Evolutionary conservation across 2,329 filamentous ascomycete species (phyloP).

Genomic region (Xylaria sp.): DNA sequence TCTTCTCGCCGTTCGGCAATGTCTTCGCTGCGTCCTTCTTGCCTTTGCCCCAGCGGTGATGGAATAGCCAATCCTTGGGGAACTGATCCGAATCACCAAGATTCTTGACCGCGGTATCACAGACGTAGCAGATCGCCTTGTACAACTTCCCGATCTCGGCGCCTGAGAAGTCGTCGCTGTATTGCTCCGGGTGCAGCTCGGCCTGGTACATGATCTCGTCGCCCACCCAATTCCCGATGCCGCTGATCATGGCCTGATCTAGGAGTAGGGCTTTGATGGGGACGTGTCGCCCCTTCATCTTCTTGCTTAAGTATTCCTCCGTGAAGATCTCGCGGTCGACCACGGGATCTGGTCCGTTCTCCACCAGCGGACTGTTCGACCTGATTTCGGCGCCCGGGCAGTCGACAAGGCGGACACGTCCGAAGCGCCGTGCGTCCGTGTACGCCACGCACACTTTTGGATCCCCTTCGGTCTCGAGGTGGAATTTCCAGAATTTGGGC

Average conservation of each 20-base stretch:
- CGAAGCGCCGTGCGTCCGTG: conserved; percentile 82
- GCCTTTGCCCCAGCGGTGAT: conserved; percentile 88
- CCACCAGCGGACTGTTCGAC: conserved; percentile 78
- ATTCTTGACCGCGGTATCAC: conserved; percentile 78
- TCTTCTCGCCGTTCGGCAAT: conserved; percentile 84
- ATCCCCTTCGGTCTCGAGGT: conserved; percentile 71
- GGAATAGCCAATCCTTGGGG: conserved; percentile 88
- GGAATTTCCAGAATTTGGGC: conserved; percentile 89
- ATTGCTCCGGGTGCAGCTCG: conserved; percentile 89
- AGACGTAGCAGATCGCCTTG: conserved; percentile 79
- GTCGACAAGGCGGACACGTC: conserved; percentile 82
- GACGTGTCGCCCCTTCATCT: conserved; percentile 79
- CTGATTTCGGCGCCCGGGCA: conserved; percentile 81
- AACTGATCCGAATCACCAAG: conserved; percentile 86
- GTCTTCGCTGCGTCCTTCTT: conserved; percentile 74
- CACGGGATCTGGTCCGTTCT: conserved; percentile 95
- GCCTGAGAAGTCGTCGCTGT: conserved; percentile 82
- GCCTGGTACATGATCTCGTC: conserved; percentile 95
- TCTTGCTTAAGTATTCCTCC: conserved; percentile 75
- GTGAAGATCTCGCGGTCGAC: conserved; percentile 82
- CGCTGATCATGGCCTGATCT: conserved; percentile 88
- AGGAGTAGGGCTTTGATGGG: conserved; percentile 90
- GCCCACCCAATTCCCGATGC: conserved; percentile 96
- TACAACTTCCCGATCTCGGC: conserved; percentile 78
- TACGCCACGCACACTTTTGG: conserved; percentile 68